Evolutionary conservation across 495 filamentous ascomycete species (phyloP).

Genomic region (Polyplosphaeria fusca): DNA sequence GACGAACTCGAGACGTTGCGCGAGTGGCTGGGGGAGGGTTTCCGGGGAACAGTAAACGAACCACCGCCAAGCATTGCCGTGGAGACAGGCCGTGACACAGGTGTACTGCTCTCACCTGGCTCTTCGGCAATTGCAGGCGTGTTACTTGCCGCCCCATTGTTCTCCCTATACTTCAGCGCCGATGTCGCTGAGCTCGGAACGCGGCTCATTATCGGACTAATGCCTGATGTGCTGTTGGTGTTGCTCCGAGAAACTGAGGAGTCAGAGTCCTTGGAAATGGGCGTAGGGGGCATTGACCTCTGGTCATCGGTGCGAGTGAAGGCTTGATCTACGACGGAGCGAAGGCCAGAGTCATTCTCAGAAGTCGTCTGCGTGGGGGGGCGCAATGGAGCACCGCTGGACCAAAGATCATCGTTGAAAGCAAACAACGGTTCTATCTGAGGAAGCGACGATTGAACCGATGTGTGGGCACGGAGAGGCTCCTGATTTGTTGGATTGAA

Average conservation of each 20-base stretch:
- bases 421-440: constrained; percentile 21
- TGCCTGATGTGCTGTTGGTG: constrained; percentile 61
- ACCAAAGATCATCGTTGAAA: constrained; percentile 37
- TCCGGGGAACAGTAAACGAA: constrained; percentile 41
- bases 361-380: constrained; percentile 34
- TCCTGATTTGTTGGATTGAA: constrained; percentile 5
- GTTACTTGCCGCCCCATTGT: constrained; percentile 37
- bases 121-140: constrained; percentile 61
- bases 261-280: constrained; percentile 41
- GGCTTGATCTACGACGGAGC: constrained; percentile 66
- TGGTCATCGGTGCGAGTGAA: constrained; percentile 55
- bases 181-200: constrained; percentile 45
- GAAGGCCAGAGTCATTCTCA: constrained; percentile 59
- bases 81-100: constrained; percentile 25
- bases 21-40: constrained; percentile 40
- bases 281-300: constrained; percentile 52
- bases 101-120: constrained; percentile 28
- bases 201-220: constrained; percentile 66
- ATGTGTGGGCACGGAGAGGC: neutral
- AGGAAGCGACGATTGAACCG: constrained; percentile 12
- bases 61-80: constrained; percentile 24
- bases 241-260: constrained; percentile 55
- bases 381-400: constrained; percentile 6
- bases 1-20: constrained; percentile 34
- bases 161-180: constrained; percentile 21